Evolutionary conservation across 1,139 yeast species (phyloP).

Genomic region (Candida pseudocylindracea): DNA sequence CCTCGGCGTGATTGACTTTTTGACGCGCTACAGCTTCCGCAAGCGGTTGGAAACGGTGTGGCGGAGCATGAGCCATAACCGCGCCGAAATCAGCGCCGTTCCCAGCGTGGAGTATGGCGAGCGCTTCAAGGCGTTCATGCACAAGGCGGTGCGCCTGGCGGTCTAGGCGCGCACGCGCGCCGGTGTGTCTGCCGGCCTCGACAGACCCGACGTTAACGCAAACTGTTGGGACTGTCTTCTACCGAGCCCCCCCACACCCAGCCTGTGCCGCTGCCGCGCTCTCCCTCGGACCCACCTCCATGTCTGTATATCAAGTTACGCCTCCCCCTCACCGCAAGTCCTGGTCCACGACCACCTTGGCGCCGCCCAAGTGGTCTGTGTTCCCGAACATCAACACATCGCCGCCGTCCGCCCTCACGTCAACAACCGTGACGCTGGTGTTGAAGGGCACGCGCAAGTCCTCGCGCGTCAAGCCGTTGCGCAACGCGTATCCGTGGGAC

Average conservation of each 20-base stretch:
- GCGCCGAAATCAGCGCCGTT: conserved; percentile 62
- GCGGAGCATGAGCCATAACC: conserved; percentile 49
- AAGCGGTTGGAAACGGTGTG: conserved; percentile 76
- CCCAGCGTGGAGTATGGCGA: conserved; percentile 85
- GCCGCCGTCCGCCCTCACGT: conserved; percentile 18
- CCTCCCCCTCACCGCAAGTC: conserved; percentile 10
- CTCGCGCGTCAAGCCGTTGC: conserved; percentile 12
- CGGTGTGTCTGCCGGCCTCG: too few relatives aligned
- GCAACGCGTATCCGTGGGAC: conserved; percentile 14
- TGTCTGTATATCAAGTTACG: too few relatives aligned
- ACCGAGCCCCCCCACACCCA: too few relatives aligned
- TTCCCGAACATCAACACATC: conserved; percentile 29
- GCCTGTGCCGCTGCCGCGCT: too few relatives aligned
- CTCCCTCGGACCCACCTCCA: too few relatives aligned
- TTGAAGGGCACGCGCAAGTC: conserved; percentile 45
- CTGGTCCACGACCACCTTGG: conserved; percentile 16
- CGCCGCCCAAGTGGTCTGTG: conserved; percentile 35
- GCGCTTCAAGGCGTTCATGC: conserved; percentile 57
- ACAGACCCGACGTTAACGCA: too few relatives aligned
- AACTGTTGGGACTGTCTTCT: too few relatives aligned
- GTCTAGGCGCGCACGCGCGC: too few relatives aligned
- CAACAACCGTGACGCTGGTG: conserved; percentile 49
- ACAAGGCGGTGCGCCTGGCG: conserved; percentile 12
- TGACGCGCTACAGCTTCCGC: conserved; percentile 61
- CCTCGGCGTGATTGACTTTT: conserved; percentile 83